phyloP scores from a whole-genome alignment of 495 filamentous ascomycete species.

The Penicillium riverlandense region DNA sequence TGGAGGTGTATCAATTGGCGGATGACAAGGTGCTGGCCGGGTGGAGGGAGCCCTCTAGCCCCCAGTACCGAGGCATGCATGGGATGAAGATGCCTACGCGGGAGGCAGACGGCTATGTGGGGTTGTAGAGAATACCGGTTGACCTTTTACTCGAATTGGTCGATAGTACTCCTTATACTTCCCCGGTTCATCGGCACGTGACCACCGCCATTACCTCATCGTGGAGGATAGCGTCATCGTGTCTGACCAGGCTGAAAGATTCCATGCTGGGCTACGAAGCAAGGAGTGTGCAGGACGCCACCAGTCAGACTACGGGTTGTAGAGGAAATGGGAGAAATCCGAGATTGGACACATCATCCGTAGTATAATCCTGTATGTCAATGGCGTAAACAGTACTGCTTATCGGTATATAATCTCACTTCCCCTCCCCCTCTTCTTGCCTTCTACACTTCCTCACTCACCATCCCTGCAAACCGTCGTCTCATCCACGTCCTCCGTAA shows the following conservation, averaged over 20 bases:
- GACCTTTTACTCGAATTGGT: no score
- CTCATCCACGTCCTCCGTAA: neutral
- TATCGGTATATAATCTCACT: conserved; percentile 18
- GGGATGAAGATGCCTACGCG: conserved; percentile 48
- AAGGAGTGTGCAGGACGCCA: no score
- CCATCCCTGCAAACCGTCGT: no score
- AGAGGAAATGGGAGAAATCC: neutral
- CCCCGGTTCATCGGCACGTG: no score
- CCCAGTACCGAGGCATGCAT: conserved; percentile 59
- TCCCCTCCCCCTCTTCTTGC: conserved; percentile 3
- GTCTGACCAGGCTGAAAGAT: no score
- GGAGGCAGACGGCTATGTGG: conserved; percentile 24
- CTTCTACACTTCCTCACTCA: conserved; percentile 1
- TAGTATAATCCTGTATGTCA: no score
- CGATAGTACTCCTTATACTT: no score
- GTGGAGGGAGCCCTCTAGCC: conserved; percentile 52
- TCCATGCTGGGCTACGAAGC: no score
- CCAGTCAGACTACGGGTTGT: no score
- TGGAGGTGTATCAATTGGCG: conserved; percentile 59
- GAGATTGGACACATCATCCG: neutral
- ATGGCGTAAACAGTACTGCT: neutral
- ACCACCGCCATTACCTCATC: no score
- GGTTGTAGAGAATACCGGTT: conserved; percentile 9
- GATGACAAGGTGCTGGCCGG: conserved; percentile 43
- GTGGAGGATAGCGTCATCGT: no score